Evolutionary conservation across 2,329 filamentous ascomycete genomes (phyloP).

Genomic region (Chalaropsis ovoidea): DNA sequence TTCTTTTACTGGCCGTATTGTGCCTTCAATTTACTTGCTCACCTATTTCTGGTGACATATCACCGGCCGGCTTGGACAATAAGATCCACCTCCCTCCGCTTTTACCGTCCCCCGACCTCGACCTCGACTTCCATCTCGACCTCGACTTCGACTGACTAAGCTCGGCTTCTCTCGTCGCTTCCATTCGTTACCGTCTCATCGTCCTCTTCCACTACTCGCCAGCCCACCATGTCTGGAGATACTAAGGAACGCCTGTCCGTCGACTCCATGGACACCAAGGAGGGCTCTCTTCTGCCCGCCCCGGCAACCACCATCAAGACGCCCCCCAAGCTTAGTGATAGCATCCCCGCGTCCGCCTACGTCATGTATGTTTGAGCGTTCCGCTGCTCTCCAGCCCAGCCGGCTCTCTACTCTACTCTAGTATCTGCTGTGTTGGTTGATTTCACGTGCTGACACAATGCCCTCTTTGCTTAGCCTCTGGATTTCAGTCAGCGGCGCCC

Average conservation of each 20-base stretch:
- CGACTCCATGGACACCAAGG: slow-evolving; percentile 54
- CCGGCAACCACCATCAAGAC: slow-evolving; percentile 70
- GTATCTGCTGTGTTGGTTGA: not conserved
- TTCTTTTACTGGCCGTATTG: not conserved
- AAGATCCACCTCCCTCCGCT: not conserved
- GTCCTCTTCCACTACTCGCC: slow-evolving; percentile 17
- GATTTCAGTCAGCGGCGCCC: slow-evolving; percentile 85
- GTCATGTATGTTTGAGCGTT: slow-evolving; percentile 47
- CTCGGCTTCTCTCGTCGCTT: not conserved
- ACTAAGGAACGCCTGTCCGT: slow-evolving; percentile 79
- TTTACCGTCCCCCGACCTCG: not conserved
- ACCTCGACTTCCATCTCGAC: not conserved
- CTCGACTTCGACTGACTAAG: not conserved
- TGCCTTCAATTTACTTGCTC: not conserved
- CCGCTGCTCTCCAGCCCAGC: not conserved
- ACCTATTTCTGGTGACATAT: too few relatives aligned
- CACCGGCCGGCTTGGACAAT: too few relatives aligned
- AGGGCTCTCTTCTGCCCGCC: slow-evolving; percentile 37
- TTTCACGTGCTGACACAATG: slow-evolving; percentile 16
- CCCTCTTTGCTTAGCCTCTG: slow-evolving; percentile 38
- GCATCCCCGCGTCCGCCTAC: slow-evolving; percentile 75
- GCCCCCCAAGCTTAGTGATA: slow-evolving; percentile 56
- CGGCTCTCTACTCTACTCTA: too few relatives aligned
- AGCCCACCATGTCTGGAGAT: slow-evolving; percentile 41
- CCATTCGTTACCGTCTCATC: not conserved